Conservation (phyloP, 2,329 filamentous ascomycete genomes). For the Fusarium multiceps region DNA sequence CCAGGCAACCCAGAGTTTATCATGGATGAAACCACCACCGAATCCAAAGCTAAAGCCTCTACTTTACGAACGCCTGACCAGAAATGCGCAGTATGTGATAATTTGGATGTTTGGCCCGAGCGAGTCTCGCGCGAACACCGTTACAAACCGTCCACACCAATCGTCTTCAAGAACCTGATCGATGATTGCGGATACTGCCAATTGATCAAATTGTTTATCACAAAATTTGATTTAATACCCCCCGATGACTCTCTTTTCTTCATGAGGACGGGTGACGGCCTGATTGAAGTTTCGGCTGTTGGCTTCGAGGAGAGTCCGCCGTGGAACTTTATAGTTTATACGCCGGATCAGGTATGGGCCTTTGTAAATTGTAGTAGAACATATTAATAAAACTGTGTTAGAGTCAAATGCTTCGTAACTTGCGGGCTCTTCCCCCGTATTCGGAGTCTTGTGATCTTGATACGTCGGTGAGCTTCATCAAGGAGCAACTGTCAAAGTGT, state of each 20-base stretch:
- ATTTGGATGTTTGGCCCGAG: rapidly evolving
- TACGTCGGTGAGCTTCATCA: not conserved
- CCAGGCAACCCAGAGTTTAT: rapidly evolving
- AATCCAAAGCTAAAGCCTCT: rapidly evolving
- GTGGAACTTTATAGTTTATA: no score
- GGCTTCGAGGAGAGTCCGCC: no score
- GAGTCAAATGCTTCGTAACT: rapidly evolving
- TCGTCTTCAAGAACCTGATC: rapidly evolving
- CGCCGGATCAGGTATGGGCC: no score
- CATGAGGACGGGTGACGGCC: no score
- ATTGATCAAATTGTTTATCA: no score
- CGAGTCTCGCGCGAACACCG: rapidly evolving
- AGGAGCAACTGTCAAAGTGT: rapidly evolving
- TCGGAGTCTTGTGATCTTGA: not conserved
- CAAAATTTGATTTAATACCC: no score
- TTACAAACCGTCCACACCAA: rapidly evolving
- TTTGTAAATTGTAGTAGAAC: no score
- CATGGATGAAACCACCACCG: not conserved
- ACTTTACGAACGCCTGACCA: rapidly evolving
- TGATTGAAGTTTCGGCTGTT: no score
- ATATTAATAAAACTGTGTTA: no score
- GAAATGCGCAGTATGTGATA: not conserved
- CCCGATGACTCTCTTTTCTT: no score
- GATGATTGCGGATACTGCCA: not conserved
- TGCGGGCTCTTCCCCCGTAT: rapidly evolving